Conservation (phyloP, 2,329 filamentous ascomycete species). For the Paecilomyces formosus region DNA sequence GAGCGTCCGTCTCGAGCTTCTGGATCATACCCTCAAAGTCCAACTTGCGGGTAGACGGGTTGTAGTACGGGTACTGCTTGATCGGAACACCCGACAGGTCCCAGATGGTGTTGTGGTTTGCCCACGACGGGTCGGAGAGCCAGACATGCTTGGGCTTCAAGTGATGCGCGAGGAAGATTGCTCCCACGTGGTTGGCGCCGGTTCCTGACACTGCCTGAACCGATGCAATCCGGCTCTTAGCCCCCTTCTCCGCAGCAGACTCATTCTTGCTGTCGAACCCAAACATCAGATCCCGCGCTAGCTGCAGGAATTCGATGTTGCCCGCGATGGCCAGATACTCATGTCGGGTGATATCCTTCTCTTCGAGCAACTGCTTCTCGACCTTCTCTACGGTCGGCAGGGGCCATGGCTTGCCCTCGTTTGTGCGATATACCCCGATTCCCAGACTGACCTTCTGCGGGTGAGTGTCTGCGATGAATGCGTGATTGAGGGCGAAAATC, state of each 20-base stretch:
- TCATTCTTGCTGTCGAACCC: constrained; percentile 47
- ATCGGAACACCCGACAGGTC: constrained; percentile 63
- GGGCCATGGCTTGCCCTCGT: constrained; percentile 94
- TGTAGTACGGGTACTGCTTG: constrained; percentile 87
- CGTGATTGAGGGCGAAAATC: constrained; percentile 81
- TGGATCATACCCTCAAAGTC: constrained; percentile 57
- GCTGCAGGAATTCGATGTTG: constrained; percentile 70
- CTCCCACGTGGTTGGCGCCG: constrained; percentile 86
- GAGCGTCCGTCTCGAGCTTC: constrained; percentile 77
- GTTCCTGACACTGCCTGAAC: constrained; percentile 95
- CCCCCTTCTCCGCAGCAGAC: constrained; percentile 16
- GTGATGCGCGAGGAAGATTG: constrained; percentile 83
- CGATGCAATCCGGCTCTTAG: constrained; percentile 52
- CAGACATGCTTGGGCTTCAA: constrained; percentile 69
- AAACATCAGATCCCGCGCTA: constrained; percentile 82
- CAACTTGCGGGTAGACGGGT: constrained; percentile 46
- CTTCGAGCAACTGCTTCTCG: constrained; percentile 59
- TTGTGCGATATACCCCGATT: constrained; percentile 82
- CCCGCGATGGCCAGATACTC: constrained; percentile 96
- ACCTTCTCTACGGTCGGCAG: constrained; percentile 90
- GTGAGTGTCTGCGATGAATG: constrained; percentile 66
- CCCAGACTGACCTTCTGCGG: constrained; percentile 81
- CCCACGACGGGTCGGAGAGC: constrained; percentile 93
- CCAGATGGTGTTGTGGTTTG: constrained; percentile 96
- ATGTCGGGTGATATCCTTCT: constrained; percentile 84